Base-by-base conservation (phyloP, 2,329 filamentous ascomycete species). In the Aspergillus sp. region DNA sequence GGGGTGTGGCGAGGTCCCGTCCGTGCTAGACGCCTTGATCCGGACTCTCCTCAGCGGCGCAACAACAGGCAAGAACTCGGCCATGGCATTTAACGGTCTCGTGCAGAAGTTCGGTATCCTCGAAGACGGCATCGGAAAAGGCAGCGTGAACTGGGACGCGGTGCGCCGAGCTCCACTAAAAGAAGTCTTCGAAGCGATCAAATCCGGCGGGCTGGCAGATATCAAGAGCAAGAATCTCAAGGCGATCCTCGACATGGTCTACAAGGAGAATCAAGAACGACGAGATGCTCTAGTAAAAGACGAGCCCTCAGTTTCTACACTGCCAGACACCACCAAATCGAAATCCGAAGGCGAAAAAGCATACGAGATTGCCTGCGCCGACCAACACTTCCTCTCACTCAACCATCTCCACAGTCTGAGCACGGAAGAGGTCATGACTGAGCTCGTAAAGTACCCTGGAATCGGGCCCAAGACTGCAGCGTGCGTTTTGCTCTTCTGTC, bases 161-260 rank as follows among this genome's bases (percentile, higher is more conserved):
- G 88, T 93, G 1, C 85, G 87, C 23, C 74, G 79, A 28, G 85
- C 88, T 1, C 75, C 85, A 1, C 72, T 85, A 4, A 80, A 84
- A 45, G 85, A 89, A 6, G 80, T 95, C n/a, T 85, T 85, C 50
- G 79, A 89, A 54, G 85, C 90, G 0, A 92, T 95, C 70, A 87
- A 87, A 67, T 77, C 79, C 7, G 91, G 91, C 9, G 92, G 92
- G 0, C 80, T 93, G 2, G 89, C 87, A 2, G 83, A 85, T n/a
- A 81, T 82, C 17, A 95, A 93, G 76, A 88, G 87, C 62, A 88
- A 84, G 56, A 82, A 89, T 66, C 91, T 96, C 70, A 92, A 93
- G 73, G 77, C 78, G 17, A 92, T 92, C 41, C 80, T 96, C 8
- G 85, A 92, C 55, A 86, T 88, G 75, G 89, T 93, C 0, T 87